A percentile compares a stretch with the other conserved stretches of the same genome.
Evolutionary conservation across 768 basidiomycete genomes (phyloP).

Genomic region (Kwoniella pini): DNA sequence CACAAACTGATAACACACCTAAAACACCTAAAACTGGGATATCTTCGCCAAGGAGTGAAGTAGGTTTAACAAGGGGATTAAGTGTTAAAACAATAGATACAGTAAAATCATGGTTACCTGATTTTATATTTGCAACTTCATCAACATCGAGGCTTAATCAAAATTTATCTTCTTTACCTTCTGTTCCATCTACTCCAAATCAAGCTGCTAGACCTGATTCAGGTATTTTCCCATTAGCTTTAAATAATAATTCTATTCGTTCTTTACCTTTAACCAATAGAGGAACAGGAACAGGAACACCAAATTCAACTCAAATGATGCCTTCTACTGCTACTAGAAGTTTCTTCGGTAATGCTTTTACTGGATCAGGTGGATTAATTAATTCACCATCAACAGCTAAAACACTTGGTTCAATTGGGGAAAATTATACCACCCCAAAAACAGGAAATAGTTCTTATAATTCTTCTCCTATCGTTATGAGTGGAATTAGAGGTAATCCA

Average conservation of each 20-base stretch:
- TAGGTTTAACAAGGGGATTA: background rate
- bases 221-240: conserved; percentile 36
- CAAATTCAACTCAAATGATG: conserved; percentile 1
- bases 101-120: conserved; percentile 41
- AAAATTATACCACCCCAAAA: too few relatives aligned
- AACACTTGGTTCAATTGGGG: background rate
- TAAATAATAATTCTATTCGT: conserved; percentile 1
- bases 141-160: background rate
- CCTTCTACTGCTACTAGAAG: conserved; percentile 7
- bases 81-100: conserved; percentile 27
- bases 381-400: background rate
- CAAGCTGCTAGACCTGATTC: conserved; percentile 38
- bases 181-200: conserved; percentile 2
- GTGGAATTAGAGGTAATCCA: background rate
- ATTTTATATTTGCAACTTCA: conserved; percentile 18
- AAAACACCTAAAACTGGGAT: background rate
- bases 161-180: background rate
- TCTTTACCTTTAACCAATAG: background rate
- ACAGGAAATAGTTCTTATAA: too few relatives aligned
- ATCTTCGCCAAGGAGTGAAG: too few relatives aligned
- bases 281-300: background rate
- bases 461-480: background rate
- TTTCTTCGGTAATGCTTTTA: background rate
- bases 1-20: background rate
- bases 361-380: background rate